phyloP scores from a whole-genome alignment of 2,329 filamentous ascomycete species.

The Exophiala alcalophila region DNA sequence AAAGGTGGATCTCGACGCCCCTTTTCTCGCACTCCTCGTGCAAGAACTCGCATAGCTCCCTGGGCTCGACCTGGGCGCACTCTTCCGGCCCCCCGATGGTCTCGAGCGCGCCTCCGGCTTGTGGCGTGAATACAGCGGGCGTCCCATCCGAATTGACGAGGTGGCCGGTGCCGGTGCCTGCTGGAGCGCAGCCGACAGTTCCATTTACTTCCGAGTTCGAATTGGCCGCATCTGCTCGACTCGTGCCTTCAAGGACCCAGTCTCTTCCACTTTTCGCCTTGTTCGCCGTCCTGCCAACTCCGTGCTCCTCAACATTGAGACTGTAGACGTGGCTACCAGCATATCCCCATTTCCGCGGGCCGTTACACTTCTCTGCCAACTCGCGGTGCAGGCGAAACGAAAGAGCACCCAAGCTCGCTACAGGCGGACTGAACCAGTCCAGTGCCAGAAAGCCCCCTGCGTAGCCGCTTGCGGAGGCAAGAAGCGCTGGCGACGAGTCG shows the following conservation, averaged over 20 bases:
- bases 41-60: constrained; percentile 64
- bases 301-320: constrained; percentile 41
- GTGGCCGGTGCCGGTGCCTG: constrained; percentile 25
- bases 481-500: constrained; percentile 59
- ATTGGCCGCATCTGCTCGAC: constrained; percentile 54
- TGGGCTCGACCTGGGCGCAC: constrained; percentile 67
- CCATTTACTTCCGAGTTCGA: constrained; percentile 27
- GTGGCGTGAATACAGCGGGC: constrained; percentile 59
- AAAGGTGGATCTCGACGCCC: constrained; percentile 66
- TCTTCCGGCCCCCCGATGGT: constrained; percentile 59
- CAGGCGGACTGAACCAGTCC: constrained; percentile 65
- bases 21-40: constrained; percentile 54
- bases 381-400: constrained; percentile 67
- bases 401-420: constrained; percentile 60
- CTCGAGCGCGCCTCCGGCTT: constrained; percentile 56
- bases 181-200: neutral
- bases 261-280: constrained; percentile 49
- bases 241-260: constrained; percentile 65
- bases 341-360: constrained; percentile 59
- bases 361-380: constrained; percentile 60
- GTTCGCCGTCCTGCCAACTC: constrained; percentile 35
- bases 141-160: constrained; percentile 37
- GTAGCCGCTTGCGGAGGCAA: constrained; percentile 70
- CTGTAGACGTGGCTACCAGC: constrained; percentile 59
- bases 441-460: constrained; percentile 71